Evolutionary conservation across 257 asterid species (phyloP), one percentile per base, ranked within the genome.

Genomic region (Nicotiana noctiflora): DNA sequence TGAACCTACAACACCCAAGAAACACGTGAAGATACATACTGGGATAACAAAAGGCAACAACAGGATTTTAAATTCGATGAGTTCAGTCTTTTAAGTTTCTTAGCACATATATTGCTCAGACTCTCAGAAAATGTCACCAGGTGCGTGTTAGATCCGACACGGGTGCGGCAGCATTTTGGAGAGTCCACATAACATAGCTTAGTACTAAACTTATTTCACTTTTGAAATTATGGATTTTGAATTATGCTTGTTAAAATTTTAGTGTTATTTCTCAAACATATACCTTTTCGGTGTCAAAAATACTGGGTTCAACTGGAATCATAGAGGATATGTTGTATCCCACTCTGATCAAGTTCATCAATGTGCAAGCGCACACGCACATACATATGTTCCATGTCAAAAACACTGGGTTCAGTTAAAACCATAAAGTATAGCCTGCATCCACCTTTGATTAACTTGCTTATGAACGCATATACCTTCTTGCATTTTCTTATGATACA

Each of bases 1-100:
- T 94, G 88, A 81, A 94, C 91, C 96, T 94, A 82, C 37, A 11
- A 53, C 84, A 7, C 60, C 10, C 34, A 49, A 13, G 72, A 65
- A 78, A 10, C 53, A 82, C 2, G 13, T 61, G 32, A 56, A 25
- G 49, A 62, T 37, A 77, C n/a, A 8, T 7, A 12, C 29, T 8
- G 2, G 11, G 25, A 31, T 31, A 7, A n/a, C 61, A 55, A 55
- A 40, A 77, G 56, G 2, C 2, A 7, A 27, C 57, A 9, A 3
- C 2, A 8, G 27, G 25, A 57, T 57, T 57, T 56, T 27, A 57
- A 57, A 57, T 57, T 57, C 4, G 13, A 57, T 2, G 63, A 57
- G 13, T 57, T 57, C 63, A 57, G n/a, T 57, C 13, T n/a, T n/a
- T 57, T 27, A n/a, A 57, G 63, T 21, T 57, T 57, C 5, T n/a